Base-by-base conservation (phyloP, 306 rosid genomes). In the Oxytropis ochrocephala region DNA sequence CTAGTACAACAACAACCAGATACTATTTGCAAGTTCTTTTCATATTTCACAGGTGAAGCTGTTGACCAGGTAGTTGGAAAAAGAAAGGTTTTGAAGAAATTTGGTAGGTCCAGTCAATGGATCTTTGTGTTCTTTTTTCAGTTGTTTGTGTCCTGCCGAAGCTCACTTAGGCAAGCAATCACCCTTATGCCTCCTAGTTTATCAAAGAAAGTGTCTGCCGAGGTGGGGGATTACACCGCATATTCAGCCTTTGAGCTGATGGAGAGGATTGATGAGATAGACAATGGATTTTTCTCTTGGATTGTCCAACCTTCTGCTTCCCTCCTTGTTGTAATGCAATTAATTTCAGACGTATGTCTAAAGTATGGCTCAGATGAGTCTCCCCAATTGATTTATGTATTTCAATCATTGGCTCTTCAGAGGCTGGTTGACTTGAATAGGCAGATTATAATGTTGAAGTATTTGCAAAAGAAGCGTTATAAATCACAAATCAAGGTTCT, bases 351-450 rank as follows among this genome's bases (percentile, higher is more conserved):
- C 46, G 63, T 85, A 75, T 88, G 71, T 87, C 74, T 70, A 46
- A 80, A 82, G 58, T 67, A 49, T 67, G 46, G 51, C 51, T 64
- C 77, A 46, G 55, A 49, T 41, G 88, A 74, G 67, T 85, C 77
- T 77, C 77, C 61, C 54, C 89, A 90, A 59, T 81, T 90, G 81
- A 70, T 85, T 58, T 82, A 86, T 73, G 67, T 78, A 58, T 85
- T 90, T 80, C 93, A 86, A 72, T 78, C 84, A 21, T 90, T 93
- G 96, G 79, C 84, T 78, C 85, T 87, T 87, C 91, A 84, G 80
- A 87, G 98, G 85, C 91, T 93, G 69, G 84, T 76, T 73, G 90
- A 90, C 82, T 82, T 90, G 89, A 88, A 93, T 78, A 87, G 81
- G 73, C 88, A 76, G 75, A 81, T 93, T 75, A 74, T 73, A 24